Conservation (phyloP, 2,329 filamentous ascomycete species). For the Tolypocladium ophioglossoides region DNA sequence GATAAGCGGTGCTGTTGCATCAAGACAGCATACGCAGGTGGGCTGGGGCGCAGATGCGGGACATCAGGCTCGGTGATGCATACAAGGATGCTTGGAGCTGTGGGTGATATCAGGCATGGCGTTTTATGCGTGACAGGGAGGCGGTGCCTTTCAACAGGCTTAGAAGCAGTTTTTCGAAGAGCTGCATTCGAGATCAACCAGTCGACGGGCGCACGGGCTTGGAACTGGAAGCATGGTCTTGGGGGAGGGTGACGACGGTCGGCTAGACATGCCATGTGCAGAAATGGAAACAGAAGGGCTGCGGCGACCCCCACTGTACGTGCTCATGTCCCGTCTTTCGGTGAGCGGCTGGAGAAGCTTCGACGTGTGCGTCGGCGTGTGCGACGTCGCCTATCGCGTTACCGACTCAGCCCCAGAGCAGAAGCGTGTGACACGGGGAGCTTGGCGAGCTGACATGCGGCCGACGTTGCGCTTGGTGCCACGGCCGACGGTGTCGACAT, state of each 20-base stretch:
- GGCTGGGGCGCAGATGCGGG: background rate
- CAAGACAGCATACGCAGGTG: background rate
- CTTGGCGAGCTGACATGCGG: too few species aligned
- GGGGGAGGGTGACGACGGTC: background rate
- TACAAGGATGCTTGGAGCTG: background rate
- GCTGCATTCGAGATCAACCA: slow-evolving; percentile 3
- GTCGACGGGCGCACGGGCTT: background rate
- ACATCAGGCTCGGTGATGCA: too few species aligned
- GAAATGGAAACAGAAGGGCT: too few species aligned
- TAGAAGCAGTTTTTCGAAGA: background rate
- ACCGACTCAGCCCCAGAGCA: too few species aligned
- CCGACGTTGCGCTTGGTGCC: too few species aligned
- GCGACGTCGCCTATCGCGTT: too few species aligned
- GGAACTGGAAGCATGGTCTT: background rate
- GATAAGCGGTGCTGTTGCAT: background rate
- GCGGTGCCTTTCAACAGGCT: slow-evolving; percentile 10
- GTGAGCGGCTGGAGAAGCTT: background rate
- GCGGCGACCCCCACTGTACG: background rate
- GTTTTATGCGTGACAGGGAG: background rate
- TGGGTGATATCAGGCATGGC: background rate
- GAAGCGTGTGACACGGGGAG: too few species aligned
- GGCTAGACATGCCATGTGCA: background rate
- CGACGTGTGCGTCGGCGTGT: too few species aligned
- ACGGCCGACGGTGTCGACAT: too few species aligned
- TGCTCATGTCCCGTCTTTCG: background rate